Percentiles rank a stretch among this genome's conserved stretches.
phyloP scores from a whole-genome alignment of 305 asterid genomes.

The Rubia peregrina region DNA sequence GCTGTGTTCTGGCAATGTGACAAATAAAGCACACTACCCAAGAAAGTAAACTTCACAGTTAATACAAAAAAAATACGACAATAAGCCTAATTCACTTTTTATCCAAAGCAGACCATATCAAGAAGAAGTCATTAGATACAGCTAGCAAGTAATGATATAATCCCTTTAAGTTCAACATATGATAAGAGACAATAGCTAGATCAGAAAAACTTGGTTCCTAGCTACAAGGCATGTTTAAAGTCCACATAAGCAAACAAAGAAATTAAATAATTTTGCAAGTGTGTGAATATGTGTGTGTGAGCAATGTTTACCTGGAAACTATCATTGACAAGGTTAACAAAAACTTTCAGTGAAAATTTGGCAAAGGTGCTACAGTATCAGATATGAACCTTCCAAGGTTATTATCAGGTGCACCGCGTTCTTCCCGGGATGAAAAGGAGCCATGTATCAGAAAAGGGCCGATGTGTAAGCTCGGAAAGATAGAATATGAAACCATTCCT shows the following conservation, averaged over 20 bases:
- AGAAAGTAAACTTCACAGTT: too few species aligned
- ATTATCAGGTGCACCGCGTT: constrained; percentile 56
- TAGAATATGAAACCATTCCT: constrained; percentile 20
- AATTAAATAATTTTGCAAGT: neutral
- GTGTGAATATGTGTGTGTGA: neutral
- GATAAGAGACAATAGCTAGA: too few species aligned
- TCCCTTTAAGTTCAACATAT: too few species aligned
- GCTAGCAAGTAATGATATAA: too few species aligned
- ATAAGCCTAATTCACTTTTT: too few species aligned
- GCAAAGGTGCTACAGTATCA: constrained; percentile 64
- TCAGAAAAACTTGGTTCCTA: too few species aligned
- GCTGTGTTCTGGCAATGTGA: too few species aligned
- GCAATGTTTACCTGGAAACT: constrained; percentile 53
- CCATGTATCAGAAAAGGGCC: neutral
- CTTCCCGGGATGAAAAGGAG: constrained; percentile 48
- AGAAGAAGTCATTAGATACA: too few species aligned
- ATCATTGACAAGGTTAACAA: constrained; percentile 76
- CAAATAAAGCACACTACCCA: too few species aligned
- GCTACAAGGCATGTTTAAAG: neutral
- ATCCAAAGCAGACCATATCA: too few species aligned
- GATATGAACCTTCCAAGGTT: constrained; percentile 65
- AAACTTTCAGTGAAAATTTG: constrained; percentile 50
- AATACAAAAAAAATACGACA: too few species aligned
- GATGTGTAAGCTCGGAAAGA: neutral
- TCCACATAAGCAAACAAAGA: neutral